Evolutionary conservation across 2,329 filamentous ascomycete genomes (phyloP), one percentile per base, ranked within the genome.

Genomic region (Cladosporium colombiae): DNA sequence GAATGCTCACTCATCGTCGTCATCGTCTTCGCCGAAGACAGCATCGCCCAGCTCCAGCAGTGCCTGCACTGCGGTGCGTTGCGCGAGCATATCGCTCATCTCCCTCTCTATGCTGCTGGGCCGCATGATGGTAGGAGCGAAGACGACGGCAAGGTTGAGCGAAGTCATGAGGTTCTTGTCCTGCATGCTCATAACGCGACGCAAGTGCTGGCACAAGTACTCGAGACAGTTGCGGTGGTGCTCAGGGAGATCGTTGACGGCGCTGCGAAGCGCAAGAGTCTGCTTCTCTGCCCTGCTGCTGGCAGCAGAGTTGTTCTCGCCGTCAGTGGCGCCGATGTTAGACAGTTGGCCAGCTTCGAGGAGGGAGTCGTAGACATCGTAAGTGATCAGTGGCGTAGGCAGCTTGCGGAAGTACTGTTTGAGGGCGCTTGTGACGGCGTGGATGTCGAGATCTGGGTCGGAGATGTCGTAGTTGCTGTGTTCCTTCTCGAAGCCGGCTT

Each of bases 381-480:
- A 97, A 0, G 94, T 97, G 72, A 99, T 88, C 35, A 99, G 84
- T 3, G 95, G 95, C 8, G 86, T 91, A 0, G 95, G 95, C 40
- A 98, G 84, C 79, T 93, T 95, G 72, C 95, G 88, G 86, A 99
- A 97, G 77, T 98, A 99, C 78, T 98, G 94, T 82, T 99, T 99
- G 73, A 99, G 80, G 23, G 94, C 91, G 75, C 92, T 97, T 1
- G 95, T 98, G 65, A 99, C 92, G 14, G 95, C 92, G 65, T 96
- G 96, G 68, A 99, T 98, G 77, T 99, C 95, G 64, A 98, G 85
- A 70, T 92, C 91, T 0, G 92, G 91, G 73, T 98, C 95, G 3
- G 93, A 96, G 66, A 99, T 96, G 76, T 98, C 94, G 75, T 88
- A 95, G 74, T 94, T 91, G 69, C 91, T 86, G 66, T 71, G 68